Evolutionary conservation across 768 basidiomycete species (phyloP), one percentile per base, ranked within the genome.

Genomic region (Boletus pseudo-olivaceus): DNA sequence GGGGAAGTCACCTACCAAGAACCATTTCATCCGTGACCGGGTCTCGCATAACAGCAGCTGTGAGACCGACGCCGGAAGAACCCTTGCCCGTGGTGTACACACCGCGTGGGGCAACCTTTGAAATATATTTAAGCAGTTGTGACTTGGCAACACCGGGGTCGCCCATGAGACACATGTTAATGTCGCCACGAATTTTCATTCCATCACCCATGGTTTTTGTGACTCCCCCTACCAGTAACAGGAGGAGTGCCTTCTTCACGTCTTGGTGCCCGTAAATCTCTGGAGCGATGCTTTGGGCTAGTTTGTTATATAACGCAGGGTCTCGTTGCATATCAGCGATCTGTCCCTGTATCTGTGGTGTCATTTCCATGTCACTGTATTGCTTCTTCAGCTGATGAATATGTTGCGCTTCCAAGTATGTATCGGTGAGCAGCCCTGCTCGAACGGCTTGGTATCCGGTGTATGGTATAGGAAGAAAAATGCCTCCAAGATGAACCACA

Each of bases 21-120:
- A 99, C 97, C 91, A 99, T 98, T 73, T 99, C 97, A 67, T 98
- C 97, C 5, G 97, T 98, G 20, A 98, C 97, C 4, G 97, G 97
- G 67, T 99, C 97, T 42, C 95, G 82, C 94, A 99, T 98, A 49
- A 99, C 97, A 19, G 97, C 97, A 11, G 97, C 97, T 1, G 97
- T 99, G 43, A 99, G 78, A 82, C 97, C 97, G 46, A 99, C 97
- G 19, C 97, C 97, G 1, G 96, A 98, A 5, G 96, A 98, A 61
- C 97, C 97, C 70, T 95, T 93, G 56, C 97, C 97, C 6, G 97
- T 99, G 11, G 97, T 99, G 68, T 99, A 98, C 23, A 99, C 87
- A 20, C 97, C 97, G 62, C 97, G 82, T 26, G 97, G 97, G 2
- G 97, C 97, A 60, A 99, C 88, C 70, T 99, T 99, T 20, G 96